Conservation (phyloP, 2,329 filamentous ascomycete genomes). For the Phaeosphaeriaceae sp. region DNA sequence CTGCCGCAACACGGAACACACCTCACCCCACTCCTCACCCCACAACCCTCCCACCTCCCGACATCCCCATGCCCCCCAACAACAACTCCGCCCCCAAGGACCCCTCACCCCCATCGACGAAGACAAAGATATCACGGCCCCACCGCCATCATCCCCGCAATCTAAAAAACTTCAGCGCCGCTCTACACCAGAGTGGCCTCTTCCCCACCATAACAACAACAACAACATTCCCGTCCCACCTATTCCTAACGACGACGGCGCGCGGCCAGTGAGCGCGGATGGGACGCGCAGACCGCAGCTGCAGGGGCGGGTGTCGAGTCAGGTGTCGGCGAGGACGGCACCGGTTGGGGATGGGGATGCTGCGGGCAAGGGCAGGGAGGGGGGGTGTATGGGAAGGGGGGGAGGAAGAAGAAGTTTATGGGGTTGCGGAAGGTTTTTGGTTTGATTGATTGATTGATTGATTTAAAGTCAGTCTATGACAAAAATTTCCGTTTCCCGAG, state of each 20-base stretch:
- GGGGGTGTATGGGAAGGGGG: slow-evolving; percentile 37
- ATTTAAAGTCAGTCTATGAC: too few species aligned
- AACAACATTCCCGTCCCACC: slow-evolving; percentile 30
- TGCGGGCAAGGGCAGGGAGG: too few species aligned
- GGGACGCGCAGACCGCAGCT: slow-evolving; percentile 32
- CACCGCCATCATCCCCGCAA: slow-evolving; percentile 22
- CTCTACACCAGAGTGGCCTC: slow-evolving; percentile 57
- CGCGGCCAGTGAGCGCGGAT: slow-evolving; percentile 41
- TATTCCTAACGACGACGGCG: slow-evolving; percentile 23
- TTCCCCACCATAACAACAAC: slow-evolving; percentile 38
- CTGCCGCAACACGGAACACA: slow-evolving; percentile 40
- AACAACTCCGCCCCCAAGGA: slow-evolving; percentile 30
- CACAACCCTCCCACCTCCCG: slow-evolving; percentile 5
- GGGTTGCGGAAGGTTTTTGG: slow-evolving; percentile 70
- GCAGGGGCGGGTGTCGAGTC: slow-evolving; percentile 29
- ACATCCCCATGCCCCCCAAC: slow-evolving; percentile 40
- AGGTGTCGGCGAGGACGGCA: slow-evolving; percentile 28
- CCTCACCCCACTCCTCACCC: slow-evolving; percentile 37
- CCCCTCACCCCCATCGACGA: slow-evolving; percentile 45
- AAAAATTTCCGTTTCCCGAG: too few species aligned
- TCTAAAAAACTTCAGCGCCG: slow-evolving; percentile 58
- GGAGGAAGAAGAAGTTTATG: slow-evolving; percentile 71
- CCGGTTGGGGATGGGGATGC: slow-evolving; percentile 28
- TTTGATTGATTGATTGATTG: slow-evolving; percentile 62
- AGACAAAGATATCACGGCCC: slow-evolving; percentile 38